phyloP scores from a whole-genome alignment of 75 land plant species.

The Selaginella moellendorffii region DNA sequence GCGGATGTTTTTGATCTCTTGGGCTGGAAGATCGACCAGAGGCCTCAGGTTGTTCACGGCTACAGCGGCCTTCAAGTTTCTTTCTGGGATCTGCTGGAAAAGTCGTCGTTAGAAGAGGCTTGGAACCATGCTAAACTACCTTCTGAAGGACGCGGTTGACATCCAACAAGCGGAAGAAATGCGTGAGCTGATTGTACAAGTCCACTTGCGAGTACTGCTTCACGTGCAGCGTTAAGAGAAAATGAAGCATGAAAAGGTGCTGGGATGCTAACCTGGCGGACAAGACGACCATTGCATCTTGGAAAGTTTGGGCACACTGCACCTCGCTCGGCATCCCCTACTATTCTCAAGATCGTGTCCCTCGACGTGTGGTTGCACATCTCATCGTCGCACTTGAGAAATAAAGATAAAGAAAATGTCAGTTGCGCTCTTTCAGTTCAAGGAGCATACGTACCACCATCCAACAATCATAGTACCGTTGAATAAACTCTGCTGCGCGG shows the following conservation, averaged over 20 bases:
- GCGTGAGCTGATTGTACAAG: slow-evolving; percentile 82
- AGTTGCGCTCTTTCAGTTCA: not conserved
- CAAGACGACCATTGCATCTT: slow-evolving; percentile 73
- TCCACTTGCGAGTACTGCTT: slow-evolving; percentile 79
- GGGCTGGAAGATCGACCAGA: slow-evolving; percentile 37
- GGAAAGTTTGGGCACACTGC: slow-evolving; percentile 92
- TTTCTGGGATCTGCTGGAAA: slow-evolving; percentile 43
- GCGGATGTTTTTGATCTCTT: slow-evolving; percentile 35
- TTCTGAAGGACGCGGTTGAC: slow-evolving; percentile 48
- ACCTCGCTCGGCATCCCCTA: slow-evolving; percentile 84
- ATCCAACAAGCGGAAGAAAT: slow-evolving; percentile 67
- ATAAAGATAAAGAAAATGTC: not conserved
- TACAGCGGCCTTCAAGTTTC: slow-evolving; percentile 33
- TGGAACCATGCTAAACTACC: slow-evolving; percentile 26
- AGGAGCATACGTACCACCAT: slow-evolving; percentile 51
- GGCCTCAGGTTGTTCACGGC: slow-evolving; percentile 42
- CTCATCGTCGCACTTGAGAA: slow-evolving; percentile 85
- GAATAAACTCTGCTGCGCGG: slow-evolving; percentile 61
- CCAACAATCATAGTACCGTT: slow-evolving; percentile 60
- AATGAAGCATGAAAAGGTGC: not conserved
- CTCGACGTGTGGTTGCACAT: slow-evolving; percentile 70
- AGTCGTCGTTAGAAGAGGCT: not conserved
- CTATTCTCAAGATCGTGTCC: slow-evolving; percentile 40
- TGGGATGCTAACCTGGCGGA: slow-evolving; percentile 43
- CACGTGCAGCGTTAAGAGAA: not conserved